A percentile compares a stretch with the other conserved stretches of the same genome.
phyloP scores from a whole-genome alignment of 2,329 filamentous ascomycete species.

The Trichoderma oligosporum region DNA sequence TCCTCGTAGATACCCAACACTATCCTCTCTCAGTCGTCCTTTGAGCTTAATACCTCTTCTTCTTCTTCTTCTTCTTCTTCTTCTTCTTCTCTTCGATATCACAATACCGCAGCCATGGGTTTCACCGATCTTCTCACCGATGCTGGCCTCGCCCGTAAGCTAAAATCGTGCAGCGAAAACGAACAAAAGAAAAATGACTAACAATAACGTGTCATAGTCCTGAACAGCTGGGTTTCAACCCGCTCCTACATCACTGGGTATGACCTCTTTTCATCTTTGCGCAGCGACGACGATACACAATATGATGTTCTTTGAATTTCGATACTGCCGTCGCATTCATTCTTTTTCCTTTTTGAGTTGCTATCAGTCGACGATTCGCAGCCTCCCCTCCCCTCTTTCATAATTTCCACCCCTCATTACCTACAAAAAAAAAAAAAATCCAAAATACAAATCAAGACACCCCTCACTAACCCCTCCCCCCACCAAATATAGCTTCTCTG shows the following conservation, averaged over 20 bases:
- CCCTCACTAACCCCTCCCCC: slow-evolving; percentile 12
- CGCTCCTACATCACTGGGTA: slow-evolving; percentile 79
- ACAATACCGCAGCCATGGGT: slow-evolving; percentile 46
- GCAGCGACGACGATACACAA: neutral
- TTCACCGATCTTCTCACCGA: slow-evolving; percentile 63
- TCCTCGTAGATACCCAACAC: slow-evolving; percentile 21
- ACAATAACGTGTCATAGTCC: slow-evolving; percentile 41
- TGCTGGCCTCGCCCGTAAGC: slow-evolving; percentile 47
- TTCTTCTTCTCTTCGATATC: neutral
- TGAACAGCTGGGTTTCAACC: slow-evolving; percentile 66
- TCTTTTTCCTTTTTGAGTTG: neutral
- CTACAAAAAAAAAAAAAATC: slow-evolving; percentile 6
- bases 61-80: neutral
- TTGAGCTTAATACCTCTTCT: neutral
- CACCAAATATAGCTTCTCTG: slow-evolving; percentile 45
- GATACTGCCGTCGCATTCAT: neutral
- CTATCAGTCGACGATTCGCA: slow-evolving; percentile 5
- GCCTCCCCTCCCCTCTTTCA: slow-evolving; percentile 17
- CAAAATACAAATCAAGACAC: slow-evolving; percentile 4
- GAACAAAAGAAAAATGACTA: slow-evolving; percentile 4
- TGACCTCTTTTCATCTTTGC: slow-evolving; percentile 32
- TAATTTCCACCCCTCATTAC: slow-evolving; percentile 13
- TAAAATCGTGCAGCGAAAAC: neutral
- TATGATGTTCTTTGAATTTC: neutral
- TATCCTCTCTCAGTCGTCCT: neutral